These are phyloP conservation scores for Xylaria bambusicola DNA, from an alignment of 495 filamentous ascomycete species.

Conservation along the genomic window DNA sequence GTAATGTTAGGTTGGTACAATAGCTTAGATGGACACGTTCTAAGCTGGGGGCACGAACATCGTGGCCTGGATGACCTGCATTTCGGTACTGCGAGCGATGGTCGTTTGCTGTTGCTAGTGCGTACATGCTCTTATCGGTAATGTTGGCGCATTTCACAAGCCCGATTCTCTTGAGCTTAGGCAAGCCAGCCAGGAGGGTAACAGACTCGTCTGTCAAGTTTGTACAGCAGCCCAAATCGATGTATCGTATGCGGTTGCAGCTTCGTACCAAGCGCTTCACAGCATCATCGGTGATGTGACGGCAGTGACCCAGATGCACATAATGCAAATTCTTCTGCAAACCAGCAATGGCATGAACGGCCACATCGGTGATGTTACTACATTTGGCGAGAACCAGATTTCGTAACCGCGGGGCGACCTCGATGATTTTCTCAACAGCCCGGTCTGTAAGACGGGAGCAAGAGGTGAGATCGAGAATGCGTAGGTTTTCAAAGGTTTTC, in stretches of 20 bases:
- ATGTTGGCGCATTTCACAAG: slow-evolving; percentile 91
- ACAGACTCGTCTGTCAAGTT: slow-evolving; percentile 86
- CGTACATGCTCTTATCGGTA: slow-evolving; percentile 83
- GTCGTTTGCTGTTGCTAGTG: slow-evolving; percentile 67
- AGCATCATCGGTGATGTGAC: slow-evolving; percentile 82
- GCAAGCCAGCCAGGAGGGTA: slow-evolving; percentile 78
- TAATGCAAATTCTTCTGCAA: slow-evolving; percentile 96
- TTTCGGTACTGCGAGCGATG: slow-evolving; percentile 25
- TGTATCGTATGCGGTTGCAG: slow-evolving; percentile 96
- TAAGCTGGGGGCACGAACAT: slow-evolving; percentile 55
- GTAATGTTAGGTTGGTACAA: slow-evolving; percentile 76
- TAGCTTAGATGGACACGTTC: slow-evolving; percentile 98
- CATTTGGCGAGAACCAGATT: slow-evolving; percentile 96
- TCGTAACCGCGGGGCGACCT: slow-evolving; percentile 80
- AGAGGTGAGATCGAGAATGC: slow-evolving; percentile 91
- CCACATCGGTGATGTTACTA: slow-evolving; percentile 83
- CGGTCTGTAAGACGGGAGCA: slow-evolving; percentile 81
- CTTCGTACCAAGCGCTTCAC: slow-evolving; percentile 77
- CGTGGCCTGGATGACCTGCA: slow-evolving; percentile 31
- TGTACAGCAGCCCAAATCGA: slow-evolving; percentile 94
- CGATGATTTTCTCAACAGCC: slow-evolving; percentile 82
- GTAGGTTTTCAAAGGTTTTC: slow-evolving; percentile 76
- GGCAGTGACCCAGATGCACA: slow-evolving; percentile 92
- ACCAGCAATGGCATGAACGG: slow-evolving; percentile 82
- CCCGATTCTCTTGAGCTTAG: slow-evolving; percentile 91